Evolutionary conservation across 805 yeast genomes (phyloP), one percentile per base, ranked within the genome.

Genomic region (Saccharomyces kudriavzevii): DNA sequence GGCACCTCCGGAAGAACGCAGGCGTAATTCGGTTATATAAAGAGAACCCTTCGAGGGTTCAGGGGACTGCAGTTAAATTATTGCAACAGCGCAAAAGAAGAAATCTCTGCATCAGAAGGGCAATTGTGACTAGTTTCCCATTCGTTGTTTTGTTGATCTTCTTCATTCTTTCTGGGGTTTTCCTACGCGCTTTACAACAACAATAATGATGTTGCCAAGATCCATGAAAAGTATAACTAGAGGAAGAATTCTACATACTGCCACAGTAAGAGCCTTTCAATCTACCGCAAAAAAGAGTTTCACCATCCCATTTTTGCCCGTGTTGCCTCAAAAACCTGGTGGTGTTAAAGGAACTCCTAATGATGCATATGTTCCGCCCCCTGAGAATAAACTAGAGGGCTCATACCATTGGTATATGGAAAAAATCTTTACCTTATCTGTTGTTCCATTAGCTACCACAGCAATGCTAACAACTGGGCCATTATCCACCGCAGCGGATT

Each of bases 331-430:
- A 72, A 92, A 95, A 35, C 88, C 97, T 47, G 98, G 97, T 40
- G 78, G 86, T 68, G 84, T 92, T 54, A 84, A 84, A 48, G 98
- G 97, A n/a, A 83, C 91, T 5, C 96, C 91, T 49, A 94, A 92
- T 70, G 98, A 94, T 57, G 90, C 98, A 14, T 86, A 78, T 63
- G 72, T 74, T 31, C 74, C 81, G 14, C 97, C 97, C 43, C 70
- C 76, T 45, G 68, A 83, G 4, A 76, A 80, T 64, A 80, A 77
- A 59, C 65, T 76, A 50, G 91, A 89, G 65, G 97, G 98, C 49
- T 87, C 95, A 25, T 79, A 82, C 69, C 98, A 91, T 75, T 92
- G 99, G 99, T 75, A 87, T n/a, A 83, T 84, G 62, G 99, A 92
- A 76, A 81, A 88, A 61, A 64, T 81, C 4, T 73, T 89, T 35